Conservation (phyloP, 352 stramenopile species). For the Phytophthora megakarya region DNA sequence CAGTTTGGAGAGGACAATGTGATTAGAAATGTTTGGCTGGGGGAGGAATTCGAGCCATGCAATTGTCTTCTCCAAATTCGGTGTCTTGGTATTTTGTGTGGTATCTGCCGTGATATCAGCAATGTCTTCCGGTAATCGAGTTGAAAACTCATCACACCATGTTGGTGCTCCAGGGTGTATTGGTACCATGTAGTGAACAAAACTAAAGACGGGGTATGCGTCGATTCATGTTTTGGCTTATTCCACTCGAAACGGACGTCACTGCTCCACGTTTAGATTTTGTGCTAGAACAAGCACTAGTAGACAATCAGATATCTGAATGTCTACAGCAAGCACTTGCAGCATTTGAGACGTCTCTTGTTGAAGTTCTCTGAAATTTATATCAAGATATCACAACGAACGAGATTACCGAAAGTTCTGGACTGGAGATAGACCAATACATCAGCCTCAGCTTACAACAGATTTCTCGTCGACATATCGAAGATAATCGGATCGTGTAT, state of each 20-base stretch:
- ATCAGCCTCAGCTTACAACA: conserved; percentile 55
- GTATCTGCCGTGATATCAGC: not conserved
- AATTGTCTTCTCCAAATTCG: not conserved
- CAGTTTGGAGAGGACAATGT: conserved; percentile 34
- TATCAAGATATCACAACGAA: conserved; percentile 41
- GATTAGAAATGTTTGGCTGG: conserved; percentile 31
- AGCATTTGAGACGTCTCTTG: too few relatives aligned
- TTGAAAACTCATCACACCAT: not conserved
- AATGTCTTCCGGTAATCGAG: not conserved
- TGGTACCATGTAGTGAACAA: not conserved
- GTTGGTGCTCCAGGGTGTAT: not conserved
- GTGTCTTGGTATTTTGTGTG: conserved; percentile 3
- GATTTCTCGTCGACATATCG: conserved; percentile 52
- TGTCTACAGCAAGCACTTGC: too few relatives aligned
- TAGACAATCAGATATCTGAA: too few relatives aligned
- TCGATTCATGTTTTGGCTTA: too few relatives aligned
- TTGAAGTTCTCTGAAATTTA: too few relatives aligned
- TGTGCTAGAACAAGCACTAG: not conserved
- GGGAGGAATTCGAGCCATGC: conserved; percentile 22
- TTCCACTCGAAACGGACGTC: not conserved
- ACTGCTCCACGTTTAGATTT: not conserved
- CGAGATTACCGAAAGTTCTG: conserved; percentile 57
- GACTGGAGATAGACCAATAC: conserved; percentile 60
- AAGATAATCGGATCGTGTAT: conserved; percentile 56
- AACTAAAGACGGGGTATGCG: not conserved